Evolutionary conservation across 352 stramenopile species (phyloP), one percentile per base, ranked within the genome.

Genomic region (Globisporangium emineosum): DNA sequence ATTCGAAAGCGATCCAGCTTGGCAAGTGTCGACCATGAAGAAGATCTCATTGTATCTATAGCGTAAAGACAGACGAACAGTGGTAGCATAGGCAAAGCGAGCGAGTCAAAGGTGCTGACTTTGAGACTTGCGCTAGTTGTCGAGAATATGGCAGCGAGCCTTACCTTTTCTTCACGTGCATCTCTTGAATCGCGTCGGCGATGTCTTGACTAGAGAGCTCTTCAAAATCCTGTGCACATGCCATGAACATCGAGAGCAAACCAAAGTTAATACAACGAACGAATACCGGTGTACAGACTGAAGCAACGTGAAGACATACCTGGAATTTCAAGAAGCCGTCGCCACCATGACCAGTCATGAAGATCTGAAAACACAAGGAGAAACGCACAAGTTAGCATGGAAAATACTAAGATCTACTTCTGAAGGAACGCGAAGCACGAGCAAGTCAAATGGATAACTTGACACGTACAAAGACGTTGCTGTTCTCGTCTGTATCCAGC

Each of bases 301-400:
- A 88, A 91, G 74, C 99, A 95, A 71, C n/a, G n/a, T 89, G 50
- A 13, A 25, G 25, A 42, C 68, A 59, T 25, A 87, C 81, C 82
- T 99, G 96, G 70, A 99, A 99, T 73, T 99, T 99, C 60, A 99
- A 86, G 65, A 99, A 99, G 13, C 94, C 91, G 68, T 99, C 93
- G 27, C 97, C 97, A 10, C 97, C 97, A 68, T 99, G 97, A 1
- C 97, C 97, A n/a, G 86, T 92, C 83, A 94, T 91, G 62, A 92
- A 96, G 45, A 94, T 74, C 86, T 96, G 54, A n/a, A 58, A 25
- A 21, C 8, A 37, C 12, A 9, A 19, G 43, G 0, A 30, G 49
- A 21, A 54, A 67, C 3, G 27, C 23, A 15, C 17, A 64, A 45
- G n/a, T n/a, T n/a, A 30, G 13, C 7, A 40, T 19, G 27, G 17